Evolutionary conservation across 2,329 filamentous ascomycete species (phyloP).

Genomic region (Cordyceps militaris): DNA sequence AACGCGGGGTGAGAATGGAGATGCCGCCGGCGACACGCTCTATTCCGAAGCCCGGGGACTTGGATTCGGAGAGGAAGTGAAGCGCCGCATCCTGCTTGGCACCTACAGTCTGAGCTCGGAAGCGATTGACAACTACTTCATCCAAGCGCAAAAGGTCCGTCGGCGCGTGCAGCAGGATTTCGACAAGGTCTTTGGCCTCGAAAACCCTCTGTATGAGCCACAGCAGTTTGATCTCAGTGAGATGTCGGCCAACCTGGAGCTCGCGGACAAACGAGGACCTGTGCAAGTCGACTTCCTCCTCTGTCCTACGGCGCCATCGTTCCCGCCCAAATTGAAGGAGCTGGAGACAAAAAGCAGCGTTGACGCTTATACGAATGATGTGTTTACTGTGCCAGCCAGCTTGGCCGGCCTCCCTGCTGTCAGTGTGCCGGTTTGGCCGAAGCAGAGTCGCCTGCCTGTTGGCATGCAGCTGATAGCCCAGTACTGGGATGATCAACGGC

Average conservation of each 20-base stretch:
- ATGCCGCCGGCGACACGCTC: constrained; percentile 55
- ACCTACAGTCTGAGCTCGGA: constrained; percentile 84
- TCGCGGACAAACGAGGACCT: constrained; percentile 51
- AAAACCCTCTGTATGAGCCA: constrained; percentile 58
- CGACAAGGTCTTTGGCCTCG: constrained; percentile 63
- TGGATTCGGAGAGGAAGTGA: constrained; percentile 79
- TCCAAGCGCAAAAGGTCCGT: constrained; percentile 84
- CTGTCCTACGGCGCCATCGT: constrained; percentile 76
- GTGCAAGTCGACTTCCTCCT: constrained; percentile 76
- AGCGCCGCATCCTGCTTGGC: constrained; percentile 78
- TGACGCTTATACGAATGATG: constrained; percentile 85
- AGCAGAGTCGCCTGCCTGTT: constrained; percentile 27
- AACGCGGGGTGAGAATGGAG: constrained; percentile 41
- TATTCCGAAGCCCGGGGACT: constrained; percentile 69
- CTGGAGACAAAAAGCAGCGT: constrained; percentile 50
- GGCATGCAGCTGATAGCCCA: constrained; percentile 77
- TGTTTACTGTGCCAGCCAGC: constrained; percentile 92
- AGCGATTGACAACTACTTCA: constrained; percentile 93
- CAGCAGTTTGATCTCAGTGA: constrained; percentile 52
- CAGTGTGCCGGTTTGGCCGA: constrained; percentile 56
- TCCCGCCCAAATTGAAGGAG: constrained; percentile 58
- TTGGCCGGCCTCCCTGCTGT: constrained; percentile 84
- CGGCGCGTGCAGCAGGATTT: constrained; percentile 82
- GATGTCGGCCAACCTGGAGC: constrained; percentile 44
- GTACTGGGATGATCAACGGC: constrained; percentile 64